Conservation (phyloP, 306 rosid genomes). For the Sesbania bispinosa region DNA sequence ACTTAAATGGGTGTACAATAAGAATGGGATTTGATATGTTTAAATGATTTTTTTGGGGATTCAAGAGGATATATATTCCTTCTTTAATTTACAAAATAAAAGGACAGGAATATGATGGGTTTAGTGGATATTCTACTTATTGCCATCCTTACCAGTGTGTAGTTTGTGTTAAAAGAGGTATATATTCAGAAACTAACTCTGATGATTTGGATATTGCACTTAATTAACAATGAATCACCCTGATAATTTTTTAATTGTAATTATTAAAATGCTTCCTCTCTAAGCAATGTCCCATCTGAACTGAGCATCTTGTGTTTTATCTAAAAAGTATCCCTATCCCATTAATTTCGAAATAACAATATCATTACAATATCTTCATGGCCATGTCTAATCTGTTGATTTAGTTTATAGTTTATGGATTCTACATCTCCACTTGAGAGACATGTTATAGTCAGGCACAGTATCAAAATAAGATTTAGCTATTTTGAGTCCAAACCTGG, state of each 20-base stretch:
- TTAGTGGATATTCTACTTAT: neutral
- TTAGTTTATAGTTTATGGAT: conserved; percentile 13
- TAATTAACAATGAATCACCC: neutral
- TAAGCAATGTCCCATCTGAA: neutral
- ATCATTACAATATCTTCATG: neutral
- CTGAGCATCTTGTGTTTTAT: neutral
- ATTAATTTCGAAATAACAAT: neutral
- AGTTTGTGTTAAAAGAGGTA: neutral
- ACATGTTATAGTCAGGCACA: neutral
- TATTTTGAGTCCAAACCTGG: conserved; percentile 20
- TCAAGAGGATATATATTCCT: neutral
- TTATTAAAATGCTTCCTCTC: neutral
- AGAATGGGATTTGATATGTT: neutral
- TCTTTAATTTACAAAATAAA: neutral
- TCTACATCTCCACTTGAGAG: conserved; percentile 9
- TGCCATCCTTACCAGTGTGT: neutral
- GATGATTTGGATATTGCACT: neutral
- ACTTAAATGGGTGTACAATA: neutral
- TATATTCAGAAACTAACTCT: neutral
- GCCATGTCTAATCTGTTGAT: neutral
- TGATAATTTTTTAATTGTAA: neutral
- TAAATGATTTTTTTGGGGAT: neutral
- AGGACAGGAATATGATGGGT: neutral
- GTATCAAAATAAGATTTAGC: conserved; percentile 3
- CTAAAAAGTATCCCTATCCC: neutral